These are phyloP conservation scores for Wallacemonas collosoma DNA, from an alignment of 208 protist genomes.

Conservation along the genomic window DNA sequence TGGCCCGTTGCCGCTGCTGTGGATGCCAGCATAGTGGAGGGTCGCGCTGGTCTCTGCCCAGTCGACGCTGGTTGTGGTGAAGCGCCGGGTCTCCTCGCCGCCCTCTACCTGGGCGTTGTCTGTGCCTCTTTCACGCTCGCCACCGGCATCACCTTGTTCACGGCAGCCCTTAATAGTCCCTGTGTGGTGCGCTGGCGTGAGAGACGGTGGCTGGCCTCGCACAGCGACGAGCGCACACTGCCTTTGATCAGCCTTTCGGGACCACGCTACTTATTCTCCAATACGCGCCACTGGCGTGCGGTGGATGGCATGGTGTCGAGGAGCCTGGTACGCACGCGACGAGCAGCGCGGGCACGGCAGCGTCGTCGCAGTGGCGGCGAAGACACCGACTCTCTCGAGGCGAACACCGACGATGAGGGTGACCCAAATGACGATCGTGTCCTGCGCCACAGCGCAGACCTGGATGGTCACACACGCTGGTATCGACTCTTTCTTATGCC, in stretches of 20 bases:
- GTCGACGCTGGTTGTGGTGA: constrained; percentile 4
- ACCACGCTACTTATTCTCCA: neutral
- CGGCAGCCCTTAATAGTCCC: constrained; percentile 17
- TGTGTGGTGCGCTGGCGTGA: constrained; percentile 16
- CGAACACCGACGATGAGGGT: neutral
- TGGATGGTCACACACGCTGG: neutral
- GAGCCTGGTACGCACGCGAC: constrained; percentile 1
- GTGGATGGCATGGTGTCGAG: constrained; percentile 19
- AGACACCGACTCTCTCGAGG: neutral
- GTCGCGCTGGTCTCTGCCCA: neutral
- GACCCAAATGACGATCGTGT: neutral
- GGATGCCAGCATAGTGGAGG: neutral
- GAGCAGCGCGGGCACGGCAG: neutral
- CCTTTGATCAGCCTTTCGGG: neutral
- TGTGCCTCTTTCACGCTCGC: constrained; percentile 23
- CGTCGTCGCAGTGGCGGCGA: neutral
- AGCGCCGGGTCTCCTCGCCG: constrained; percentile 7
- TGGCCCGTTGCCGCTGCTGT: too few relatives aligned
- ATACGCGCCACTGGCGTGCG: neutral
- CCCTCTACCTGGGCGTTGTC: constrained; percentile 24
- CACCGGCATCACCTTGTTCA: constrained; percentile 13
- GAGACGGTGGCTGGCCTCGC: constrained; percentile 15
- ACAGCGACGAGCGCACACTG: neutral
- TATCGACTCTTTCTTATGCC: neutral
- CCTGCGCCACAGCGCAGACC: too few relatives aligned